A percentile compares a stretch with the other conserved stretches of the same genome.
Conservation (phyloP, 1,284 basidiomycete species). For the Coniferiporia weirii region DNA sequence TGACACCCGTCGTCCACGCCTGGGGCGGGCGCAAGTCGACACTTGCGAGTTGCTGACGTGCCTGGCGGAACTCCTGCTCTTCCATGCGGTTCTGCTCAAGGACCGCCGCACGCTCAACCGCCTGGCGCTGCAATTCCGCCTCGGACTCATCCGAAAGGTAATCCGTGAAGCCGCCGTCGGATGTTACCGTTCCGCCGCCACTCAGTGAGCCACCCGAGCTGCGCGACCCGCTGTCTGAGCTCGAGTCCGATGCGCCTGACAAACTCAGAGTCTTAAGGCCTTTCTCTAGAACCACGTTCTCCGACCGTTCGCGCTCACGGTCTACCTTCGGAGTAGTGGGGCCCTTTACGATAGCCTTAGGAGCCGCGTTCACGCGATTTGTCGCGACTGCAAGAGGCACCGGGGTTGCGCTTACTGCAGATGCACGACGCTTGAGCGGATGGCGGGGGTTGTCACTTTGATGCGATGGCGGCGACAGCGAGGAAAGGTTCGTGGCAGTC, state of each 20-base stretch:
- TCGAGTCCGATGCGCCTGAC: constrained; percentile 22
- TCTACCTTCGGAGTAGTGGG: not conserved
- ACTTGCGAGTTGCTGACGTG: constrained; percentile 65
- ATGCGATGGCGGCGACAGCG: not conserved
- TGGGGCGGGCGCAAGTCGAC: constrained; percentile 71
- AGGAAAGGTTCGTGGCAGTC: not conserved
- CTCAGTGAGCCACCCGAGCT: constrained; percentile 46
- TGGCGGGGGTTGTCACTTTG: not conserved
- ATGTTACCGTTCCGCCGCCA: constrained; percentile 58
- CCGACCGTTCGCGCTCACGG: constrained; percentile 4
- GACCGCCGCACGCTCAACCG: constrained; percentile 66
- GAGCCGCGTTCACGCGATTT: constrained; percentile 7
- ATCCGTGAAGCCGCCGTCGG: constrained; percentile 78
- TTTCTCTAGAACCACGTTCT: constrained; percentile 12
- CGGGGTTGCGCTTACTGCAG: not conserved
- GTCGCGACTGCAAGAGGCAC: constrained; percentile 12
- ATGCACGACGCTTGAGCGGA: constrained; percentile 10
- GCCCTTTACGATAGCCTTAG: not conserved
- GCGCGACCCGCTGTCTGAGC: constrained; percentile 46
- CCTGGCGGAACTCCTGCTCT: constrained; percentile 72
- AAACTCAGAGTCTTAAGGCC: constrained; percentile 9
- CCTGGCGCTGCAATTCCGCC: constrained; percentile 74
- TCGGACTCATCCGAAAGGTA: constrained; percentile 82
- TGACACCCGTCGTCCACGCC: constrained; percentile 45
- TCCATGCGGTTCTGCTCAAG: constrained; percentile 73